phyloP scores from a whole-genome alignment of 345 rosid species.

The Erysimum cheiranthoides region DNA sequence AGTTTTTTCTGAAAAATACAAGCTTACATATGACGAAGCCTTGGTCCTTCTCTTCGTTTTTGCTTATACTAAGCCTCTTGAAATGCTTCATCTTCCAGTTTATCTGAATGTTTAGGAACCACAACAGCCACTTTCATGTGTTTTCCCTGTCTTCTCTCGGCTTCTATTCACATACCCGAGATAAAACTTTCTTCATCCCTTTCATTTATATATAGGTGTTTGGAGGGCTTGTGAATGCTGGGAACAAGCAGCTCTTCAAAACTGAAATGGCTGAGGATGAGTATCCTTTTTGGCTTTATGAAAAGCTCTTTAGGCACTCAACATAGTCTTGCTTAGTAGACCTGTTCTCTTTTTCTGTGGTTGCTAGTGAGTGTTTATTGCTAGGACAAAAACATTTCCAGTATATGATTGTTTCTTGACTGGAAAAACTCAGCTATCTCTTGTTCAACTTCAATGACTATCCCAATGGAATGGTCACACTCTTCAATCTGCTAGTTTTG shows the following conservation, averaged over 20 bases:
- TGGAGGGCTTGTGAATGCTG: constrained; percentile 94
- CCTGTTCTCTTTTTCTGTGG: constrained; percentile 12
- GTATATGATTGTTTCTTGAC: constrained; percentile 52
- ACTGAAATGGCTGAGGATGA: constrained; percentile 73
- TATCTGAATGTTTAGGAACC: neutral
- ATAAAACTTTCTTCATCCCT: neutral
- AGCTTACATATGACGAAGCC: constrained; percentile 11
- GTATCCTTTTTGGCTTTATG: constrained; percentile 67
- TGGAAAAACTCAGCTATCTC: constrained; percentile 59
- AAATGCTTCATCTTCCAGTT: neutral
- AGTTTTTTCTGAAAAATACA: constrained; percentile 1
- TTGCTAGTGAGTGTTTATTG: constrained; percentile 9
- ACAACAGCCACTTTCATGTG: constrained; percentile 1
- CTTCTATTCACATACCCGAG: neutral
- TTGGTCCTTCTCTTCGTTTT: constrained; percentile 5
- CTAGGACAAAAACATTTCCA: neutral
- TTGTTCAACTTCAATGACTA: constrained; percentile 95
- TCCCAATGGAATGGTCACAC: constrained; percentile 98
- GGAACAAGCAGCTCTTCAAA: constrained; percentile 63
- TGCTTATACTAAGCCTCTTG: neutral
- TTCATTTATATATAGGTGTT: constrained; percentile 58
- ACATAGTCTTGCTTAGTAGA: constrained; percentile 21
- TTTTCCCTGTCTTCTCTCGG: constrained; percentile 4
- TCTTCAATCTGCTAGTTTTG: constrained; percentile 91
- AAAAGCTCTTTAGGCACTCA: neutral